Evolutionary conservation across 2,329 filamentous ascomycete species (phyloP), one percentile per base, ranked within the genome.

Genomic region (Talaromyces albobiverticillius): DNA sequence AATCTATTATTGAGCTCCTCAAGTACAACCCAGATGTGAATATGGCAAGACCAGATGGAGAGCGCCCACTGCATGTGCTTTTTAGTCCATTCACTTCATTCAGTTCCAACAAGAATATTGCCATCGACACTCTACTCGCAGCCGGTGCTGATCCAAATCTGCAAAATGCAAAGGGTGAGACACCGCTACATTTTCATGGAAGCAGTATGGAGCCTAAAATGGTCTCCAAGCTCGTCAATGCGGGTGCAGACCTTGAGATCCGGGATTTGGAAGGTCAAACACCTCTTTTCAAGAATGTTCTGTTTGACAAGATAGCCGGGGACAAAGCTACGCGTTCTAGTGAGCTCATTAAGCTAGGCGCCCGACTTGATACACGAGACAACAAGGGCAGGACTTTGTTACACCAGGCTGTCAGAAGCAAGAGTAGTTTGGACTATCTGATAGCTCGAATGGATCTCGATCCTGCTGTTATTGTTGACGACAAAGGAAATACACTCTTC

Each of bases 131-230:
- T 11, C 48, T 51, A 23, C 40, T 45, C 18, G 22, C 48, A 13
- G 48, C 48, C 38, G 38, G 48, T 43, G 48, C 48, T 11, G 48
- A 51, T 43, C 48, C 48, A 14, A 51, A 51, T 34, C 26, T 43
- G 10, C 36, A 43, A 34, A 51, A 51, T 43, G 29, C 36, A 10
- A 51, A 51, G 38, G 38, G 48, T 4, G 26, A 51, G 48, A 43
- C 48, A 14, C 48, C 48, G 8, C 29, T 51, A 36, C 48, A 51
- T 43, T 11, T 51, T 5, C 26, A 6, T 10, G 18, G 26, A 13
- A n/a, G 6, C 36, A n/a, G 13, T 40, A 6, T 20, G 6, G 14
- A 40, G 14, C 47, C 7, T 43, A 20, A 40, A 20, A 18, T 11
- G 9, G 20, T 51, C 20, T 42, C 38, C 18, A 43, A 34, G 38